Conservation (phyloP, 2,329 filamentous ascomycete species). For the Monosporascus sp. region DNA sequence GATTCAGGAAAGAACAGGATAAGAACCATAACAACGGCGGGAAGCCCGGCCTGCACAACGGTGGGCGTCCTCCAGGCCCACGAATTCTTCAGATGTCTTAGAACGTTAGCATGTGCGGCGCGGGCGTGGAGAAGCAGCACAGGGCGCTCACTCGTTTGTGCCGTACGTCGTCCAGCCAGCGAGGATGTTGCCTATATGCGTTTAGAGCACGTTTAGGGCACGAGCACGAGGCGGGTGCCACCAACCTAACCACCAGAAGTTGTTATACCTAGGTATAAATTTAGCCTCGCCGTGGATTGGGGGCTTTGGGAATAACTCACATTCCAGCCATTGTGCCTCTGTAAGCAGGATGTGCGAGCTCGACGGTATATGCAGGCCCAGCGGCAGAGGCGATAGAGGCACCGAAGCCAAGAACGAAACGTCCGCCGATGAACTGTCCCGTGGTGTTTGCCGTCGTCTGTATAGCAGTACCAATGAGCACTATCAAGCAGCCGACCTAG, state of each 20-base stretch:
- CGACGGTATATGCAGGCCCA: slow-evolving; percentile 58
- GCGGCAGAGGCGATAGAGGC: slow-evolving; percentile 55
- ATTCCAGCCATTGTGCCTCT: slow-evolving; percentile 57
- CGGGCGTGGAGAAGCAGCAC: not conserved
- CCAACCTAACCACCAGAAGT: slow-evolving; percentile 33
- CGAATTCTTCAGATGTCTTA: slow-evolving; percentile 34
- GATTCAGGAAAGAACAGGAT: slow-evolving; percentile 30
- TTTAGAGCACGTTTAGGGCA: slow-evolving; percentile 4
- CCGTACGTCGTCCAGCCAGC: slow-evolving; percentile 48
- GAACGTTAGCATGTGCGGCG: slow-evolving; percentile 6
- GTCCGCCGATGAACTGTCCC: slow-evolving; percentile 50
- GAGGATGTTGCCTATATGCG: slow-evolving; percentile 42
- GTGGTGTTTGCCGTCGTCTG: slow-evolving; percentile 41
- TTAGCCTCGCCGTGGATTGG: not conserved
- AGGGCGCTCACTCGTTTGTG: slow-evolving; percentile 15
- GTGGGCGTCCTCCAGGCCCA: slow-evolving; percentile 57
- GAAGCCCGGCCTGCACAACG: slow-evolving; percentile 43
- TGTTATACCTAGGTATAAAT: slow-evolving; percentile 27
- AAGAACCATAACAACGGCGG: slow-evolving; percentile 39
- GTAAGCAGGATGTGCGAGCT: slow-evolving; percentile 58
- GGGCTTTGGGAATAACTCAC: slow-evolving; percentile 44
- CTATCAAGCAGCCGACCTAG: slow-evolving; percentile 41
- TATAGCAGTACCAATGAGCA: slow-evolving; percentile 46
- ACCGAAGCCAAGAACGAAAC: slow-evolving; percentile 52
- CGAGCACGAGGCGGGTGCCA: not conserved